Evolutionary conservation across 2,329 filamentous ascomycete species (phyloP).

Genomic region (Alternaria sp.): DNA sequence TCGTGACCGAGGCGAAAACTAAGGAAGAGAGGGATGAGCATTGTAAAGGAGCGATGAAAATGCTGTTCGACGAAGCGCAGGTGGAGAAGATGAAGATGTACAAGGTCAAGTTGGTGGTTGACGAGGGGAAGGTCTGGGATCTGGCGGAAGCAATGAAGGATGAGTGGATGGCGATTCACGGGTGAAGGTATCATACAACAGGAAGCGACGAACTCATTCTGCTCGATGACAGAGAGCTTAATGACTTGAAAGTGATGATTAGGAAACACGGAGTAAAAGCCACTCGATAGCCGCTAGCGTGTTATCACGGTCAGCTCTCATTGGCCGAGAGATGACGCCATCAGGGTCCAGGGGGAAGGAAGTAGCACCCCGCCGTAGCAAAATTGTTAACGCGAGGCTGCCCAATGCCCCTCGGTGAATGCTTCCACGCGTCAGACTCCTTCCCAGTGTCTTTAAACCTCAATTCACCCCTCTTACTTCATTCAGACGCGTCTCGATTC

Average conservation of each 20-base stretch:
- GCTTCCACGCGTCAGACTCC: conserved; percentile 21
- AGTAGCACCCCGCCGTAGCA: conserved; percentile 27
- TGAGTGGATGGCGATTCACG: conserved; percentile 14
- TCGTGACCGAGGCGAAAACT: conserved; percentile 23
- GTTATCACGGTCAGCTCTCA: conserved; percentile 1
- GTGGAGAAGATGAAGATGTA: conserved; percentile 16
- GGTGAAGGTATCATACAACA: background rate
- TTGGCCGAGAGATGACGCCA: conserved; percentile 26
- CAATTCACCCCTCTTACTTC: background rate
- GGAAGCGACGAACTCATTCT: background rate
- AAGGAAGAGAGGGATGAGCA: conserved; percentile 17
- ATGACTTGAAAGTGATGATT: background rate
- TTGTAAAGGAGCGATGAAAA: conserved; percentile 14
- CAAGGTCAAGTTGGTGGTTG: conserved; percentile 24
- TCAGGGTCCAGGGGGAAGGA: conserved; percentile 31
- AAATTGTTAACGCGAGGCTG: conserved; percentile 27
- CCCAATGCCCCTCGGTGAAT: conserved; percentile 23
- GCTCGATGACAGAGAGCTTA: background rate
- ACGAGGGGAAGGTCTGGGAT: conserved; percentile 18
- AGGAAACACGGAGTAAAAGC: background rate
- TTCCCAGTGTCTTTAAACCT: background rate
- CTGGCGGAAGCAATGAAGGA: conserved; percentile 9
- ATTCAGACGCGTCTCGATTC: conserved; percentile 29
- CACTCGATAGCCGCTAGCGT: background rate
- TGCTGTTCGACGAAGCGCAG: conserved; percentile 17